Base-by-base conservation (phyloP, 1,284 basidiomycete genomes). In the Ustilago bromivora region DNA sequence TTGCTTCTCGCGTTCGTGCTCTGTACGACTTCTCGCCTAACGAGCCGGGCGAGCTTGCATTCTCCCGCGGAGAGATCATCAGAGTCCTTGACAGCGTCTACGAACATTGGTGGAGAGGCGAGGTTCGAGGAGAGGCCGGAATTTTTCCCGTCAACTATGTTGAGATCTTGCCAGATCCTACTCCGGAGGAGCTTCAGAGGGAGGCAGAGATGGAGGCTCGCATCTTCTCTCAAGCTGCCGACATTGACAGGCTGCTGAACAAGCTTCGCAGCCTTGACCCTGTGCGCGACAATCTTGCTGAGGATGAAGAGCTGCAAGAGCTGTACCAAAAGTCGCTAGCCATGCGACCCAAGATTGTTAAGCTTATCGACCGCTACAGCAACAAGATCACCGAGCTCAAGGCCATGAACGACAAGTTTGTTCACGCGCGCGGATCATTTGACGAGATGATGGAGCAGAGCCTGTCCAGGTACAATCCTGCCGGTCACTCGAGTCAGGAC, bases 131-230 rank as follows among this genome's bases (percentile, higher is more conserved):
- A 1, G 89, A 93, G 70, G 95, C 95, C 9, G 97, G 97, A 13
- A 99, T 99, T 71, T 99, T 99, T 87, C 96, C 97, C 0, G 94
- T 98, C 46, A 98, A 97, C 84, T 98, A 98, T 87, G 94, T 99
- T 77, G 94, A 98, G 90, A 89, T 93, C 1, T 88, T 98, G 57
- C 94, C 95, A 0, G 95, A 97, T 73, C 93, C 93, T 0, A 93
- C 93, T 0, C 88, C 92, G 0, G 88, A 88, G 1, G 94, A 97
- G 80, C 87, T 98, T 53, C 91, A 92, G 5, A 90, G 89, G 70
- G 96, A 98, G 84, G 93, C 92, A 0, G 93, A 97, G 81, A 90
- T 93, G 79, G 97, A 99, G 86, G 93, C 94, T 0, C 89, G 91
- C 6, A 92, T 99, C 4, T 96, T 95, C 82, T 87, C 90, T 0